Conservation (phyloP, 2,329 filamentous ascomycete genomes). For the Cercospora zeina region DNA sequence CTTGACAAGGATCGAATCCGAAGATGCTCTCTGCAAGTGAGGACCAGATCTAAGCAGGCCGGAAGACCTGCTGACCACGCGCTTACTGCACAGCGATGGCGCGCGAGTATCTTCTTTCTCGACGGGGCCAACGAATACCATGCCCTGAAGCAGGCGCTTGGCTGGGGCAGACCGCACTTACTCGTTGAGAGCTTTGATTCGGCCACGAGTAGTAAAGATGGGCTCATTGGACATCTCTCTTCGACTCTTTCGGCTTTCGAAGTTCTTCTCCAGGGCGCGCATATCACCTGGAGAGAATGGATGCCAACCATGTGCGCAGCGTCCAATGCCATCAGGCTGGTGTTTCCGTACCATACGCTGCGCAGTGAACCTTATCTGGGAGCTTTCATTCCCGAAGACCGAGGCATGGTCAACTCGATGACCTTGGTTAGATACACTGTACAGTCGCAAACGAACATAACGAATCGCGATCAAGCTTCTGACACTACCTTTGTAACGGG, state of each 20-base stretch:
- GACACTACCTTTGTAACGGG: neutral
- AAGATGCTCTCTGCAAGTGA: constrained; percentile 1
- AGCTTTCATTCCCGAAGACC: neutral
- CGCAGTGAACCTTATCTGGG: neutral
- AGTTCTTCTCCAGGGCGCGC: neutral
- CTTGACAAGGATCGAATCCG: neutral
- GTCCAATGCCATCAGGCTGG: neutral
- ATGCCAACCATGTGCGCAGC: neutral
- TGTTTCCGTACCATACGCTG: neutral
- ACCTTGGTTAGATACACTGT: neutral
- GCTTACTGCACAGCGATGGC: neutral
- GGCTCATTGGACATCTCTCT: neutral
- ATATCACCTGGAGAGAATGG: constrained; percentile 3
- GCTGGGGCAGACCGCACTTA: neutral
- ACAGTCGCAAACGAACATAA: neutral
- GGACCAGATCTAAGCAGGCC: neutral
- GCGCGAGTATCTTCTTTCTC: neutral
- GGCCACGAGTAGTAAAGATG: neutral
- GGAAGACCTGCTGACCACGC: neutral
- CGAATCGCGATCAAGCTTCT: neutral
- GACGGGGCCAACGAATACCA: constrained; percentile 1
- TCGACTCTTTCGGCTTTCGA: neutral
- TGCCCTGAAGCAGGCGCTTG: neutral
- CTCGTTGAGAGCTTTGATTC: neutral
- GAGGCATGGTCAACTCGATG: neutral